Evolutionary conservation across 768 basidiomycete species (phyloP), one percentile per base, ranked within the genome.

Genomic region (Epithele typhae): DNA sequence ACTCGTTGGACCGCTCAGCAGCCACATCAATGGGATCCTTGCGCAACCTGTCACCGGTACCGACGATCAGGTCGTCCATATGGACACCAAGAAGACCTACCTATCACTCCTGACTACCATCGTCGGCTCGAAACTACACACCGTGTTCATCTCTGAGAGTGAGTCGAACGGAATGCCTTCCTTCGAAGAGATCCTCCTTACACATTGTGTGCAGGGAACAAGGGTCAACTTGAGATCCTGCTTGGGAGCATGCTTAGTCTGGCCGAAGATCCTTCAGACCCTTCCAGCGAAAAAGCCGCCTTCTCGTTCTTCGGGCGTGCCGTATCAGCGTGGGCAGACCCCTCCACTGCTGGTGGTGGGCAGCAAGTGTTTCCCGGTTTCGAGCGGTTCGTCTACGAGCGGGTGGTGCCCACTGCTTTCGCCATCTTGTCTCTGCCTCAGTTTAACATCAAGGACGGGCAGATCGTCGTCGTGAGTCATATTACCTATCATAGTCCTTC

Each of bases 381-480:
- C 55, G 93, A 97, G 55, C 77, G 80, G 12, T 94, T 94, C 62
- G 78, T 95, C 24, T 98, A 98, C 58, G 87, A 93, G 51, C 79
- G 83, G 11, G 67, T 95, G 25, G 71, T 98, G 42, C 89, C 92
- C 10, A 70, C 81, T 2, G 85, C 84, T 19, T 96, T 99, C 64
- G 76, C 81, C 7, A 79, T 97, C 4, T 79, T 92, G 1, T 83
- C 88, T 10, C 71, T 76, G 8, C 81, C 86, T 0, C 79, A 83
- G 33, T 90, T 96, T 63, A 94, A 93, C 60, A 71, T 86, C 54
- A 90, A 89, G 60, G 92, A 96, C 60, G 92, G 89, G 2, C 90
- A 92, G 58, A 81, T 85, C 59, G 73, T 86, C 40, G 78, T 84
- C 59, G 94, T 94, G 57, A 61, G 90, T 66, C 23, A 7, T 19